Percentiles rank a stretch among this genome's conserved stretches.
These are phyloP conservation scores for Diplotaxis tenuifolia DNA, from an alignment of 345 rosid species.

Conservation along the genomic window DNA sequence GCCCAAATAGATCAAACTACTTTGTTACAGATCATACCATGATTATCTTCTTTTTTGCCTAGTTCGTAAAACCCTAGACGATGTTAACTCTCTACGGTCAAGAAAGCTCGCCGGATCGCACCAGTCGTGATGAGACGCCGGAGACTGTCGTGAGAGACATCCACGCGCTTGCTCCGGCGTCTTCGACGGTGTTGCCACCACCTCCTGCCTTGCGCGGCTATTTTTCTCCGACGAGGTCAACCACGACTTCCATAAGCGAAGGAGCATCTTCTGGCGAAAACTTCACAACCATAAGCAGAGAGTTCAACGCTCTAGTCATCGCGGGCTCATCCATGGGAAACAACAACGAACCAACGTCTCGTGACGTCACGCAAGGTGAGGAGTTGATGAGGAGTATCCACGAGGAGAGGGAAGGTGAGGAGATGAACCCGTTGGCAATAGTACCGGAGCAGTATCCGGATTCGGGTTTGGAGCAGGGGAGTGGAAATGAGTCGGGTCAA, in stretches of 20 bases:
- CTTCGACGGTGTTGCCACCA: conserved; percentile 35
- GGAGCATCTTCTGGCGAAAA: conserved; percentile 53
- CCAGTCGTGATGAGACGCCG: conserved; percentile 15
- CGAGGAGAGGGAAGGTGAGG: conserved; percentile 45
- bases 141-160: conserved; percentile 57
- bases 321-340: conserved; percentile 63
- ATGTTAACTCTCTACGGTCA: conserved; percentile 24
- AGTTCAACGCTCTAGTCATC: conserved; percentile 90
- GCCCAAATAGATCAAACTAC: not conserved
- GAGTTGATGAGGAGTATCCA: conserved; percentile 25
- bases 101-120: conserved; percentile 1
- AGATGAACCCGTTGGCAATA: conserved; percentile 78
- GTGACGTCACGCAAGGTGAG: conserved; percentile 11
- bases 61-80: conserved; percentile 8
- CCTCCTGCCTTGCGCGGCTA: conserved; percentile 46
- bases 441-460: conserved; percentile 49
- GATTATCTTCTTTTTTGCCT: conserved; percentile 16
- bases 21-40: conserved; percentile 7
- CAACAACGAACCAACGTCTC: conserved; percentile 16
- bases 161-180: conserved; percentile 59
- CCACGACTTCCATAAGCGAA: conserved; percentile 40
- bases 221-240: conserved; percentile 46
- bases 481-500: conserved; percentile 21
- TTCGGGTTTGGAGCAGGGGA: conserved; percentile 25
- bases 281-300: conserved; percentile 88